Conservation (phyloP, 139 green algal genomes). For the Chlamydomonas sp. region DNA sequence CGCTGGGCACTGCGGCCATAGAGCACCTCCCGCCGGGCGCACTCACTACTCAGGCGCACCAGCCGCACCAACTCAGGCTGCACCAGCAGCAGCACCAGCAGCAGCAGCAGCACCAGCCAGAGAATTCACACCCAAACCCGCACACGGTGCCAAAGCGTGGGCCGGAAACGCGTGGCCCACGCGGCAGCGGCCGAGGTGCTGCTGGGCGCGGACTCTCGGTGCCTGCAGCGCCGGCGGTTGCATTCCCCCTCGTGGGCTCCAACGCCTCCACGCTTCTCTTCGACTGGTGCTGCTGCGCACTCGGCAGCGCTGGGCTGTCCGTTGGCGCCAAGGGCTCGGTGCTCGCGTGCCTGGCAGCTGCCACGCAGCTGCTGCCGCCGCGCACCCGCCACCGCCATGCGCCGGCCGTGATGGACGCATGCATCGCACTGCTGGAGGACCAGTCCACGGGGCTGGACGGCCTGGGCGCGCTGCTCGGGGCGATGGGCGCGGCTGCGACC, state of each 20-base stretch:
- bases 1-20: conserved; percentile 1
- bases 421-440: conserved; percentile 6
- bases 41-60: not conserved
- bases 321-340: not conserved
- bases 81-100: not conserved
- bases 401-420: not conserved
- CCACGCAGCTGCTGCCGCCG: not conserved
- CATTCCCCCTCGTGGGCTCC: no score
- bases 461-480: not conserved
- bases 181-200: not conserved
- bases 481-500: not conserved
- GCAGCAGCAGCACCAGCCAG: not conserved
- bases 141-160: not conserved
- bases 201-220: not conserved
- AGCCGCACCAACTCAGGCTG: not conserved
- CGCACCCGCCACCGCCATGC: not conserved
- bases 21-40: not conserved
- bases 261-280: conserved; percentile 3
- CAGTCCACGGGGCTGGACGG: not conserved
- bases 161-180: not conserved
- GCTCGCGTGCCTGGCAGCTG: not conserved
- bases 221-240: not conserved
- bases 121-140: not conserved
- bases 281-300: not conserved
- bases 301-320: not conserved